Evolutionary conservation across 148 eudicot species (phyloP), one percentile per base, ranked within the genome.

Genomic region (Rhododendron molle): DNA sequence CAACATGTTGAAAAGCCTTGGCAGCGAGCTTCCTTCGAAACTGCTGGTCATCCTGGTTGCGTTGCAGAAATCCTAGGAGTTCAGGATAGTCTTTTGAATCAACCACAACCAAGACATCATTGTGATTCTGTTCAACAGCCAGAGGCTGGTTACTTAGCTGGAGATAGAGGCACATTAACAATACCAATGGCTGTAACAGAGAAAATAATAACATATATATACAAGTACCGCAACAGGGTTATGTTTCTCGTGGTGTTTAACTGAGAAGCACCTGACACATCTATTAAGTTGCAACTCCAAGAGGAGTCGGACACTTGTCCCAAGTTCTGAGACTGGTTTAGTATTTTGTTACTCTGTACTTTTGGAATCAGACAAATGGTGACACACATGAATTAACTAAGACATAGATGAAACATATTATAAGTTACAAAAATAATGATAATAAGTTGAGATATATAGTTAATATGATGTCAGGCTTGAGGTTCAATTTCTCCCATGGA

Each of bases 1-100:
- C 98, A 76, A 92, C 94, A 84, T 95, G 98, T 78, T 93, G 93
- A 86, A 97, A 95, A 69, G 99, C 98, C 91, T 97, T 97, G 94
- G 97, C 93, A 72, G 98, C 98, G 78, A 97, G 96, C 89, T 83
- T 93, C 88, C 90, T 93, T 78, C 94, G 90, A 44, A 95, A 95
- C 30, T 87, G 89, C 84, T 91, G 93, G 83, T 93, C 94, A 84
- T 91, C 92, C 80, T 87, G 78, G 26, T 88, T 90, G 78, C 90
- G 91, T 84, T 88, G 83, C 43, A 97, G 96, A 85, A 82, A 88
- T 74, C 91, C 97, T 54, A 97, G 77, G 85, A 97, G 93, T 20
- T 85, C 86, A 83, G 93, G 85, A 81, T 97, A 97, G 86, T 97
- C 98, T 87, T 91, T 86, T 80, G 99, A 93, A 90, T 97, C 98